Evolutionary conservation across 1,284 basidiomycete species (phyloP).

Genomic region (Stereum hirsutum): DNA sequence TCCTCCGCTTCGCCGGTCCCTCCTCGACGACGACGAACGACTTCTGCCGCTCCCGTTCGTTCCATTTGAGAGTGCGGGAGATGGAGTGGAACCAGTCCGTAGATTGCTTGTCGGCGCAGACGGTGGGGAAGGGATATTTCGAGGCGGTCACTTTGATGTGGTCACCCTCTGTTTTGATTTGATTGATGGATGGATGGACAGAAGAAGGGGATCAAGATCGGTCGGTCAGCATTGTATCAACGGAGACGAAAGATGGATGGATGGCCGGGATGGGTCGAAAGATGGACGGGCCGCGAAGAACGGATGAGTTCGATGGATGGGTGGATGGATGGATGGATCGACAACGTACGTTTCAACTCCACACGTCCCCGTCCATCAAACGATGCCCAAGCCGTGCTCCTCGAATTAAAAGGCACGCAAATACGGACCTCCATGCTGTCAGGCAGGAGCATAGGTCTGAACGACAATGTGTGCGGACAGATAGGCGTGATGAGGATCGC

Average conservation of each 20-base stretch:
- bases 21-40: slow-evolving; percentile 98
- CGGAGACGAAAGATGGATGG: neutral
- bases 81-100: slow-evolving; percentile 99
- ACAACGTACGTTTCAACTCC: slow-evolving; percentile 79
- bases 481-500: slow-evolving; percentile 96
- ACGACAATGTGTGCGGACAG: slow-evolving; percentile 97
- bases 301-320: neutral
- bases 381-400: slow-evolving; percentile 97
- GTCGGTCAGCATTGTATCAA: no score
- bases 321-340: slow-evolving; percentile 5
- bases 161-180: slow-evolving; percentile 98
- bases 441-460: slow-evolving; percentile 96
- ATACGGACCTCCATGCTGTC: slow-evolving; percentile 99
- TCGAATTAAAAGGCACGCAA: slow-evolving; percentile 96
- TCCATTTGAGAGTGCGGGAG: slow-evolving; percentile 94
- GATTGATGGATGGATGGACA: slow-evolving; percentile 1
- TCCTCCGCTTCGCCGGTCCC: slow-evolving; percentile 39
- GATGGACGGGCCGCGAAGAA: neutral
- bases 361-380: slow-evolving; percentile 97
- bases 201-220: neutral
- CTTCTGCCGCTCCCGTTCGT: slow-evolving; percentile 94
- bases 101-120: slow-evolving; percentile 95
- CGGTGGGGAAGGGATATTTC: slow-evolving; percentile 97
- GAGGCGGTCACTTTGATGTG: slow-evolving; percentile 99
- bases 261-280: slow-evolving; percentile 5